Evolutionary conservation across 1,284 basidiomycete species (phyloP), one percentile per base, ranked within the genome.

Genomic region (Cryptococcus sp.): DNA sequence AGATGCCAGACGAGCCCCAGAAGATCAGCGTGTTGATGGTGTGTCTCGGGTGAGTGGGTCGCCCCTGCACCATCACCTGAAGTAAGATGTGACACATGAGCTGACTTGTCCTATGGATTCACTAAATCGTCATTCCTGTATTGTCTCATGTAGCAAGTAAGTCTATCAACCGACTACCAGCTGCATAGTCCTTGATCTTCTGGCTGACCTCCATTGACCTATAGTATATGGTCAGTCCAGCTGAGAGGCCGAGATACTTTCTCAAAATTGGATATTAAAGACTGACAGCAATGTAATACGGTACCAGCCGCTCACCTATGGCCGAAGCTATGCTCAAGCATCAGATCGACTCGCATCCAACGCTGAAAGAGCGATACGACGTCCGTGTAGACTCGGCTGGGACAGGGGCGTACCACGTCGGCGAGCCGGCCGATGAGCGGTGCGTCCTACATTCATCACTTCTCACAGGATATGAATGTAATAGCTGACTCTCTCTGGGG

Each of bases 381-480:
- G 60, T 79, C 23, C 50, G 46, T 3, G 72, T 80, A 44, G 79
- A 80, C 50, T 79, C 77, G 5, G 77, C 77, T 7, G 79, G 79
- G 0, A 80, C 78, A 4, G 79, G 74, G 1, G 78, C 77, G 6
- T 80, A 81, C 57, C 78, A 80, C 58, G 71, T 66, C n/a, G 79
- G 80, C 27, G 78, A 79, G 25, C 60, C 64, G 5, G 75, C 78
- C 3, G 79, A 80, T 59, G 63, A 71, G 17, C 60, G 78, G 75
- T 77, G 48, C 51, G 72, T 67, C 7, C 13, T 17, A 5, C 16
- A 11, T 16, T 15, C 27, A 1, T 10, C n/a, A 16, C 17, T 50
- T 23, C 5, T 10, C 13, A 45, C 19, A 35, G 46, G 46, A 47
- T 25, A 11, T 23, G 27, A 41, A 46, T 20, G 10, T 1, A 38